Conservation (phyloP, 345 rosid species). For the Moricandia arvensis region DNA sequence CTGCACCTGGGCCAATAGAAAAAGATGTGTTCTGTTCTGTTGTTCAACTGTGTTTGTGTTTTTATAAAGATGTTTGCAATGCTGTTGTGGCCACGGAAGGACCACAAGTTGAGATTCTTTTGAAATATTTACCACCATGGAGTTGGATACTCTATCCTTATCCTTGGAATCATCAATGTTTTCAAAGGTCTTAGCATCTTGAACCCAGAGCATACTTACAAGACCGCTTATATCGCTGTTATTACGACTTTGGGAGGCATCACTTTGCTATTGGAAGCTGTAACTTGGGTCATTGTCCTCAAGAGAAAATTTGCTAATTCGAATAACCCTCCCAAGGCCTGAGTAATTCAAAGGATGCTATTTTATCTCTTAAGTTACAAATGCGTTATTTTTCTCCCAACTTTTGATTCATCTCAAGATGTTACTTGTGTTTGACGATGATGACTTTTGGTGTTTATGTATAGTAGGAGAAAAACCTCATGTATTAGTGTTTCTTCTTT, state of each 20-base stretch:
- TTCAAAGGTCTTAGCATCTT: slow-evolving; percentile 76
- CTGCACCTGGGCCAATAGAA: not conserved
- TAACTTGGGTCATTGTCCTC: slow-evolving; percentile 40
- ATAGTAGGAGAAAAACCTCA: not conserved
- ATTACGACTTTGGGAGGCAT: slow-evolving; percentile 23
- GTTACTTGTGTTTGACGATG: slow-evolving; percentile 5
- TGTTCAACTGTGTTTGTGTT: slow-evolving; percentile 8
- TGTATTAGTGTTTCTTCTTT: slow-evolving; percentile 12
- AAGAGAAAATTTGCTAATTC: slow-evolving; percentile 37
- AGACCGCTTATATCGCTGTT: slow-evolving; percentile 30
- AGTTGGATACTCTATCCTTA: slow-evolving; percentile 59
- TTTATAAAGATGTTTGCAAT: slow-evolving; percentile 65
- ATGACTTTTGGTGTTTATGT: slow-evolving; percentile 23
- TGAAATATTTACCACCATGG: slow-evolving; percentile 90
- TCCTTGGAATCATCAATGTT: slow-evolving; percentile 69
- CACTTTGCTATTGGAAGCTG: slow-evolving; percentile 35
- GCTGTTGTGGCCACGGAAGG: slow-evolving; percentile 81
- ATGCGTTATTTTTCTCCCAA: slow-evolving; percentile 1
- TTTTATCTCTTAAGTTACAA: not conserved
- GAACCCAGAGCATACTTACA: slow-evolving; percentile 48
- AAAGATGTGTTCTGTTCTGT: slow-evolving; percentile 26
- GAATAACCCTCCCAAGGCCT: slow-evolving; percentile 5
- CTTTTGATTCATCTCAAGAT: not conserved
- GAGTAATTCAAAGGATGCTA: not conserved
- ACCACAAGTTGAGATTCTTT: slow-evolving; percentile 69